Base-by-base conservation (phyloP, 441 rosid species). In the Biscutella auriculata region DNA sequence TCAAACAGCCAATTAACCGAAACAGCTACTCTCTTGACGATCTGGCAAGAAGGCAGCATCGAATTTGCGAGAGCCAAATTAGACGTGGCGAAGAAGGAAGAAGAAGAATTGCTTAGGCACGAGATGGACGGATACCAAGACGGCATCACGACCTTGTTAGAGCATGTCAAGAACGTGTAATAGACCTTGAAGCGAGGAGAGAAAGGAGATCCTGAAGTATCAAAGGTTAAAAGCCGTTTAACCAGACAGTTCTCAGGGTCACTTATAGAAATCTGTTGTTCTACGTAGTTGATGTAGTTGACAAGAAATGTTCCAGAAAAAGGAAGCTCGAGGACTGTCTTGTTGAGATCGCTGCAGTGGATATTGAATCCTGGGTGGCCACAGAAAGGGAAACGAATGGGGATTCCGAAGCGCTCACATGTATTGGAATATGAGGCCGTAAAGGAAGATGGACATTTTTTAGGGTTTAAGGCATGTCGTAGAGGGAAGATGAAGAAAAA, bases 371-470 rank as follows among this genome's bases (percentile, higher is more conserved):
- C 87, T 3, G 82, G 71, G 58, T 65, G 76, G 6, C 77, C 77
- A 7, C 92, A 82, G 68, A 77, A 86, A 6, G 90, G 95, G 56
- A 83, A 85, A 17, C 77, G 76, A 19, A 83, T 62, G 0, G 75
- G 42, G 42, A 70, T 34, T 39, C 40, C 61, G 53, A 43, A 51
- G 21, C 4, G 29, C 34, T 51, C 62, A 63, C 88, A 85, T 12
- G 1, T 58, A 30, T 2, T 9, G 4, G 1, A 0, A 28, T 59
- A 42, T 35, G 54, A 35, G 6, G 68, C 42, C 36, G 73, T 76
- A 27, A 35, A 30, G 34, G 62, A 50, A 34, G 79, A 66, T 26
- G 73, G 15, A 34, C 47, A 53, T 15, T 25, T 59, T 43, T 57
- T 14, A 40, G 64, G 54, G 46, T 8, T 46, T 2, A 17, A 46